Base-by-base conservation (phyloP, 768 basidiomycete species). In the Agrocybe praecox region DNA sequence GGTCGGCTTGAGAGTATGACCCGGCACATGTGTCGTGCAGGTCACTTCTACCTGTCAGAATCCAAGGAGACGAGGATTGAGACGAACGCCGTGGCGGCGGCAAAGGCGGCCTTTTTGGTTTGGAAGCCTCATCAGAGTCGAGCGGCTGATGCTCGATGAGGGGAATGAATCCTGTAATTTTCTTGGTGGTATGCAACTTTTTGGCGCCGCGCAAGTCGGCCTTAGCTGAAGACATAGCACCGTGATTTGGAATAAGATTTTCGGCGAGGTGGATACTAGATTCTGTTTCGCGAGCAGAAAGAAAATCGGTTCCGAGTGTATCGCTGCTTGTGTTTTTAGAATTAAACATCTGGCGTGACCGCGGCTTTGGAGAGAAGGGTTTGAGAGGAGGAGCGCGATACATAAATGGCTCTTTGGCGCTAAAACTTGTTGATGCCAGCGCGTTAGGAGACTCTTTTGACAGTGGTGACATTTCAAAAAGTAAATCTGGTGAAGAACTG, bases 391-490 rank as follows among this genome's bases (percentile, higher is more conserved):
- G 77, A 42, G 77, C 74, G 34, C 63, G 61, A 62, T 80, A 80
- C 62, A 79, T 64, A 62, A 78, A 80, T 29, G 69, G 74, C 53
- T 76, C 75, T 21, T 66, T 61, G 44, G 62, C 48, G 26, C 60
- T 62, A 43, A 68, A 58, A 26, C 53, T 61, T 42, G 65, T 56
- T 32, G 56, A 29, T 34, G 62, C 52, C 33, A 64, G 61, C 21
- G 57, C 55, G 21, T 50, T 55, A 24, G 68, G 58, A 49, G 67
- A 65, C 23, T 67, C 63, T n/a, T 73, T 65, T 15, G 72, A 69
- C 19, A 72, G 59, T 24, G 81, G 80, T 19, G 81, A 82, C 81
- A 82, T 82, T 47, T 80, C 79, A 60, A 82, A 81, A n/a, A 82
- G 71, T 57, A 82, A 72, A 40, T 82, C 81, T 51, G 80, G 77